These are phyloP conservation scores for Vaccinium myrtillus DNA, from an alignment of 148 eudicot genomes.

Conservation along the genomic window DNA sequence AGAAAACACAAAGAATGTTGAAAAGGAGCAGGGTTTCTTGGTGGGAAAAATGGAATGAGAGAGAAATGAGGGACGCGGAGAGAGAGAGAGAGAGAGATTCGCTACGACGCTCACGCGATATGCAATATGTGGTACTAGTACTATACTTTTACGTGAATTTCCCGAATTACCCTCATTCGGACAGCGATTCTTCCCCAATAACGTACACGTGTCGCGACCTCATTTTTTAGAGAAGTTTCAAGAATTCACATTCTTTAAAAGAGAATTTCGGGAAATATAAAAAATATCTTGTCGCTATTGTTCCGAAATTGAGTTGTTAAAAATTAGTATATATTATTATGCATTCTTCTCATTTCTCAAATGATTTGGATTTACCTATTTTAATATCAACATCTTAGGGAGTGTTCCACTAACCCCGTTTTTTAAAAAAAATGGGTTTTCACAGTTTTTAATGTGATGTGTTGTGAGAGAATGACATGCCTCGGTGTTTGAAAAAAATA, in stretches of 20 bases:
- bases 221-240: background rate
- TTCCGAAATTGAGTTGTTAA: too few relatives aligned
- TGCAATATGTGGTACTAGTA: background rate
- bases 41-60: background rate
- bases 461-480: too few relatives aligned
- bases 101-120: background rate
- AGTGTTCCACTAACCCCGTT: too few relatives aligned
- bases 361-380: too few relatives aligned
- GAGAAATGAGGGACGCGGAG: slow-evolving; percentile 2
- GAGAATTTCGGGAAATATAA: background rate
- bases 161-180: background rate
- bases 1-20: background rate
- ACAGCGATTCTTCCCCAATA: background rate
- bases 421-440: too few relatives aligned
- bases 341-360: too few relatives aligned
- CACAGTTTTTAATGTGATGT: too few relatives aligned
- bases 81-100: slow-evolving; percentile 8
- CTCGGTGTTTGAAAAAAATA: too few relatives aligned
- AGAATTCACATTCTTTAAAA: too few relatives aligned
- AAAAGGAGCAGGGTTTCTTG: background rate
- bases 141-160: background rate
- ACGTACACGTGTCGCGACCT: background rate
- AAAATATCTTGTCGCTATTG: too few relatives aligned
- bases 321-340: too few relatives aligned
- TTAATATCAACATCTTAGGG: too few relatives aligned